Conservation (phyloP, 768 basidiomycete species). For the Phaffia tasmanica region DNA sequence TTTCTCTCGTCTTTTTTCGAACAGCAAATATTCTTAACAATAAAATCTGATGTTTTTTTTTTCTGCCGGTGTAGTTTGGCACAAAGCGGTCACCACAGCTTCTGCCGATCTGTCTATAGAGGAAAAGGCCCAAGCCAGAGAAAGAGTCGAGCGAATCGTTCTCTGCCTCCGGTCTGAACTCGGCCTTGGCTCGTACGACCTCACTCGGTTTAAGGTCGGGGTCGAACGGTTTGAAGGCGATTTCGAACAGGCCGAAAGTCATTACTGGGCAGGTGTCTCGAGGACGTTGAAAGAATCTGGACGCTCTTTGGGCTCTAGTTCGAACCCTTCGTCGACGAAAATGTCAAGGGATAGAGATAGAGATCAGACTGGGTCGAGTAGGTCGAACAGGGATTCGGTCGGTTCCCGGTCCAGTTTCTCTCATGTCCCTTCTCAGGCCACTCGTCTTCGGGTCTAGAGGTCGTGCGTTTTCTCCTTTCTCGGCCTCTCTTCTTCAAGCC, state of each 20-base stretch:
- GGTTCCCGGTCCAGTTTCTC: no score
- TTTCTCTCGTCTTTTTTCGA: no score
- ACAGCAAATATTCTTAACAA: no score
- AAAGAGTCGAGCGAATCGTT: slow-evolving; percentile 35
- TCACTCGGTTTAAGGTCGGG: slow-evolving; percentile 31
- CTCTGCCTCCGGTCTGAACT: slow-evolving; percentile 33
- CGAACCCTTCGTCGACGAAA: no score
- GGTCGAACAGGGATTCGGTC: no score
- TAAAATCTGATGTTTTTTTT: not conserved
- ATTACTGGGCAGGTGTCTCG: slow-evolving; percentile 36
- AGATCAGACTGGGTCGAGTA: no score
- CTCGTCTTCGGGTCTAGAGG: no score
- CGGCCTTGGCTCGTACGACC: slow-evolving; percentile 34
- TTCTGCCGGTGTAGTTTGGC: slow-evolving; percentile 31
- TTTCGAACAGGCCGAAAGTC: slow-evolving; percentile 34
- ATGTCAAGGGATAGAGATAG: no score
- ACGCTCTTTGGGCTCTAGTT: no score
- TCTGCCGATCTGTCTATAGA: slow-evolving; percentile 30
- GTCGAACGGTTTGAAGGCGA: slow-evolving; percentile 33
- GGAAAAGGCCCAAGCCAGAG: slow-evolving; percentile 34
- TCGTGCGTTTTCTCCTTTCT: no score
- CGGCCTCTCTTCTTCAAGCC: no score
- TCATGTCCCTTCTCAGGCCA: no score
- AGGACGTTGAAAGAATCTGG: slow-evolving; percentile 30
- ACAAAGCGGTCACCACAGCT: slow-evolving; percentile 35